These are phyloP conservation scores for Cephalotrichum gorgonifer DNA, from an alignment of 2,329 filamentous ascomycete genomes.

Conservation along the genomic window DNA sequence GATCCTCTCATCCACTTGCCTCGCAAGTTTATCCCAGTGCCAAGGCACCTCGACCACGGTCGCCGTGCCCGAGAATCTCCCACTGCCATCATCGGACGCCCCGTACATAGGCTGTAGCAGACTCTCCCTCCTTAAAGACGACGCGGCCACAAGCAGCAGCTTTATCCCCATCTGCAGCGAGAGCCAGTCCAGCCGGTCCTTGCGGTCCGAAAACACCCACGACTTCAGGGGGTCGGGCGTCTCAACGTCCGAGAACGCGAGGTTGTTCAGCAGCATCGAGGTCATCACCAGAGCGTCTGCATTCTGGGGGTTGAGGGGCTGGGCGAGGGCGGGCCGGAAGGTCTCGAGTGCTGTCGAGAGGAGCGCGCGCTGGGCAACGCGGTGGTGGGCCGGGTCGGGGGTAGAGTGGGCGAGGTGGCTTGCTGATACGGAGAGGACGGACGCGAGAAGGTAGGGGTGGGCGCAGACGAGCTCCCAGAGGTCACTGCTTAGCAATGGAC, in stretches of 20 bases:
- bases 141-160: slow-evolving; percentile 11
- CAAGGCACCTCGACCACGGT: not conserved
- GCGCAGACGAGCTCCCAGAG: not conserved
- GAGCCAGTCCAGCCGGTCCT: slow-evolving; percentile 12
- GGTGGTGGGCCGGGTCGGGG: not conserved
- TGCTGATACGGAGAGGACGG: not conserved
- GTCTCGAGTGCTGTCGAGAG: not conserved
- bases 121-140: slow-evolving; percentile 9
- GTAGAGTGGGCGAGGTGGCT: not conserved
- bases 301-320: slow-evolving; percentile 10
- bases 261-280: slow-evolving; percentile 13
- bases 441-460: not conserved
- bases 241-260: slow-evolving; percentile 11
- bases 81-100: not conserved
- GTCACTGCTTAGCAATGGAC: not conserved
- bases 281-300: slow-evolving; percentile 15
- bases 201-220: slow-evolving; percentile 12
- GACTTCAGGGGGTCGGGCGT: slow-evolving; percentile 8
- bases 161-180: slow-evolving; percentile 13
- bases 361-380: not conserved
- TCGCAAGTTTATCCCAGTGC: not conserved
- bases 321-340: slow-evolving; percentile 11
- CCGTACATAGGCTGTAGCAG: slow-evolving; percentile 6
- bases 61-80: not conserved
- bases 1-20: not conserved